Evolutionary conservation across 192 early-diverging fungal genomes (phyloP).

Genomic region (Coemansia interrupta): DNA sequence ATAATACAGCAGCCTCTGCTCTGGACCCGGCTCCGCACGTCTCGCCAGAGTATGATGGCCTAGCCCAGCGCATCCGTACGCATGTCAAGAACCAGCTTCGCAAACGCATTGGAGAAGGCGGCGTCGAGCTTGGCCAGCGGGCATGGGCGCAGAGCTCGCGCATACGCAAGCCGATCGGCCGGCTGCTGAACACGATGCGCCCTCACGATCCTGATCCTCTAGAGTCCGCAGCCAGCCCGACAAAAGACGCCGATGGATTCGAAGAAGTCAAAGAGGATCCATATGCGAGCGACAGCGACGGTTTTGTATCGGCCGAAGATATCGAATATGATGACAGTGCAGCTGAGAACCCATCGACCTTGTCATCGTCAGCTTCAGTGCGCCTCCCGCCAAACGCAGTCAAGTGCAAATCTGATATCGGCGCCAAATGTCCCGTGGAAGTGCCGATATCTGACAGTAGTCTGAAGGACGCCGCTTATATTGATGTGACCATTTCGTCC

Average conservation of each 20-base stretch:
- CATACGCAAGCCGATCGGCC: conserved; percentile 37
- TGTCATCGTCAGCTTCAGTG: conserved; percentile 5
- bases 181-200: conserved; percentile 36
- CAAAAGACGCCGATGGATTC: conserved; percentile 29
- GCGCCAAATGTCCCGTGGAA: background rate
- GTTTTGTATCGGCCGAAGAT: conserved; percentile 52
- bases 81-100: conserved; percentile 35
- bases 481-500: conserved; percentile 41
- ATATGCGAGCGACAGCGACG: conserved; percentile 43
- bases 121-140: conserved; percentile 14
- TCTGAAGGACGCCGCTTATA: conserved; percentile 23
- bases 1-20: background rate
- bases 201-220: background rate
- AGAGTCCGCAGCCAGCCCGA: background rate
- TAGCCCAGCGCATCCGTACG: conserved; percentile 37
- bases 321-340: conserved; percentile 12
- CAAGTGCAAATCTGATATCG: background rate
- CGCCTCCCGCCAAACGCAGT: conserved; percentile 42
- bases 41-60: conserved; percentile 6
- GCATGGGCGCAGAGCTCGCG: conserved; percentile 35
- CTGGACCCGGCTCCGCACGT: no score
- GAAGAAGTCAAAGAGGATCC: conserved; percentile 30
- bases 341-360: conserved; percentile 1
- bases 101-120: conserved; percentile 18
- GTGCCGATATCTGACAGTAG: conserved; percentile 6